A percentile compares a stretch with the other conserved stretches of the same genome.
These are phyloP conservation scores for Gloeopeniophorella convolvens DNA, from an alignment of 768 basidiomycete species.

Conservation along the genomic window DNA sequence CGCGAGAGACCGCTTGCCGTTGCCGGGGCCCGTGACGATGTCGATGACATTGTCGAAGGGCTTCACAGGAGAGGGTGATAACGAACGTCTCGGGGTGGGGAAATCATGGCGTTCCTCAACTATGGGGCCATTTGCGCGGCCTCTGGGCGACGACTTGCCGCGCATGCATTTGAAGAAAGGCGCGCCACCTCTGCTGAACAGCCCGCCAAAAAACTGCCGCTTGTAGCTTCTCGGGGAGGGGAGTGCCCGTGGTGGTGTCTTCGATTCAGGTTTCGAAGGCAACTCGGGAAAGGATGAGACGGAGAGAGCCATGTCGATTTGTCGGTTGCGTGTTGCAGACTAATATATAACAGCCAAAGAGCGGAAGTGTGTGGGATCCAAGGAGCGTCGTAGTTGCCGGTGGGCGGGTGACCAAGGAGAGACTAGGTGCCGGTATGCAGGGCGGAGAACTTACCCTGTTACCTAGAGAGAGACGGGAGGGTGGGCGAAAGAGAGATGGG, in stretches of 20 bases:
- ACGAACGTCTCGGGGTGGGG: not conserved
- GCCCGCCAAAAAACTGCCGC: conserved; percentile 1
- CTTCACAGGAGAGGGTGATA: not conserved
- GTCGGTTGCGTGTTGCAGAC: not conserved
- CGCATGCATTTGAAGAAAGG: conserved; percentile 3
- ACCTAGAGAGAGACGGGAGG: no score
- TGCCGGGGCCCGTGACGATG: not conserved
- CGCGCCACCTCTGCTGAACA: conserved; percentile 1
- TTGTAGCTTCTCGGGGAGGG: not conserved
- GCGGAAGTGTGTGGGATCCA: no score
- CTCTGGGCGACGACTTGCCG: not conserved
- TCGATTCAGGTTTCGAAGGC: not conserved
- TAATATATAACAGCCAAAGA: not conserved
- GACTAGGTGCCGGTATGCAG: no score
- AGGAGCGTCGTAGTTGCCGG: no score
- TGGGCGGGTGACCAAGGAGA: no score
- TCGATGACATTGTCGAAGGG: not conserved
- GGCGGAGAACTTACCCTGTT: no score
- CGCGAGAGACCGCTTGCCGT: not conserved
- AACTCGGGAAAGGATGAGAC: conserved; percentile 20
- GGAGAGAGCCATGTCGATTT: conserved; percentile 14
- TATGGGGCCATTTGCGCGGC: not conserved
- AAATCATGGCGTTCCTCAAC: not conserved
- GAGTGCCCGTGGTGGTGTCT: not conserved
- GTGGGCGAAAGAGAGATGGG: no score